Conservation (phyloP, 345 rosid species). For the Brassica nigra region DNA sequence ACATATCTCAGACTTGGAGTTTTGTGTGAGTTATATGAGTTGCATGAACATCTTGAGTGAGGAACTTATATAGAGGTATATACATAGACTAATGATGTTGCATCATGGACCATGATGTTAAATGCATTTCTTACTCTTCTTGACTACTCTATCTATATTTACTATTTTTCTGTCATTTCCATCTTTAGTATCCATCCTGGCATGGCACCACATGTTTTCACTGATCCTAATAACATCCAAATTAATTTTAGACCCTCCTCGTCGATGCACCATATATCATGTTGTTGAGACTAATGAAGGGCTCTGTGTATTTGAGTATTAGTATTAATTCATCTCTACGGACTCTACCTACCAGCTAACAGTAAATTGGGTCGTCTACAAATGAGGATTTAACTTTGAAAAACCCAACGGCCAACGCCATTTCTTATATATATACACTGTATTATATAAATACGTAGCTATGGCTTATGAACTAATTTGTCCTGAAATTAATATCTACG, state of each 20-base stretch:
- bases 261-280: not conserved
- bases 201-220: no score
- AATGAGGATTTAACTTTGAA: not conserved
- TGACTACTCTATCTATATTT: not conserved
- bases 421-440: not conserved
- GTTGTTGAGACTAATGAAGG: not conserved
- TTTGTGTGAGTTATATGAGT: not conserved
- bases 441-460: not conserved
- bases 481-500: not conserved
- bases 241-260: not conserved
- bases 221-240: not conserved
- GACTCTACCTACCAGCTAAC: no score
- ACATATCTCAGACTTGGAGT: not conserved
- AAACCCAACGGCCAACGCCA: no score
- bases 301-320: not conserved
- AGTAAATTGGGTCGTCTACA: not conserved
- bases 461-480: not conserved
- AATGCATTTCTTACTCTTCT: constrained; percentile 4
- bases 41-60: constrained; percentile 5
- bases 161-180: not conserved
- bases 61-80: not conserved
- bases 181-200: not conserved
- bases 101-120: not conserved
- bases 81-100: not conserved
- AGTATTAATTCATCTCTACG: not conserved